Conservation (phyloP, 2,329 filamentous ascomycete species). For the Claviceps sp. region DNA sequence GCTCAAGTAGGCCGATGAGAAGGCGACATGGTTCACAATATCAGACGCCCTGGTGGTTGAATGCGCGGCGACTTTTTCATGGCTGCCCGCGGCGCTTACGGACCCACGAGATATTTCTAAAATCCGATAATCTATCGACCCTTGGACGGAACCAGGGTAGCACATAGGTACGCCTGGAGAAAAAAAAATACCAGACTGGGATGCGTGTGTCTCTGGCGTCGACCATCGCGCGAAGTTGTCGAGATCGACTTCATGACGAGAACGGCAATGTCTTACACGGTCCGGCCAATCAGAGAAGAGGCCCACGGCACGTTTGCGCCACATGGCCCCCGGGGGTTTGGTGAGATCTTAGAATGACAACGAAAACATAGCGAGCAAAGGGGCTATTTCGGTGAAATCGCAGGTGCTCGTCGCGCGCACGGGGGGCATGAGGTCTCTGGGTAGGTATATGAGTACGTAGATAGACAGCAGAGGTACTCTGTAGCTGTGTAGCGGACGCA, state of each 20-base stretch:
- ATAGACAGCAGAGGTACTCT: no score
- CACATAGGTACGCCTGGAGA: no score
- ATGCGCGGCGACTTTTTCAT: background rate
- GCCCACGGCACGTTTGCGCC: constrained; percentile 1
- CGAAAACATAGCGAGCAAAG: background rate
- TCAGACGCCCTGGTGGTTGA: background rate
- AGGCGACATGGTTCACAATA: background rate
- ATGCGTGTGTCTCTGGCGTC: background rate
- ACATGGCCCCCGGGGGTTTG: background rate
- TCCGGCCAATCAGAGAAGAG: constrained; percentile 1
- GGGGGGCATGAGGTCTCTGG: background rate
- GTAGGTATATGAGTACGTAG: no score
- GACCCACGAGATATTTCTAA: background rate
- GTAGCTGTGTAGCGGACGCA: no score
- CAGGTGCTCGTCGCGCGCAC: background rate
- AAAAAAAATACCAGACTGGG: background rate
- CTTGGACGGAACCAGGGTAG: background rate
- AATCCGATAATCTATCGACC: background rate
- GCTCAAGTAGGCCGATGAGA: background rate
- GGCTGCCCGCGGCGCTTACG: background rate
- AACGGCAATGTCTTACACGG: background rate
- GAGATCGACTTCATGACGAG: constrained; percentile 1
- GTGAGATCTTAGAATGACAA: background rate
- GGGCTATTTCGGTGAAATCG: background rate
- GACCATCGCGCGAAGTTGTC: background rate